phyloP scores from a whole-genome alignment of 164 flowering plant species.

The Berberis thunbergii region DNA sequence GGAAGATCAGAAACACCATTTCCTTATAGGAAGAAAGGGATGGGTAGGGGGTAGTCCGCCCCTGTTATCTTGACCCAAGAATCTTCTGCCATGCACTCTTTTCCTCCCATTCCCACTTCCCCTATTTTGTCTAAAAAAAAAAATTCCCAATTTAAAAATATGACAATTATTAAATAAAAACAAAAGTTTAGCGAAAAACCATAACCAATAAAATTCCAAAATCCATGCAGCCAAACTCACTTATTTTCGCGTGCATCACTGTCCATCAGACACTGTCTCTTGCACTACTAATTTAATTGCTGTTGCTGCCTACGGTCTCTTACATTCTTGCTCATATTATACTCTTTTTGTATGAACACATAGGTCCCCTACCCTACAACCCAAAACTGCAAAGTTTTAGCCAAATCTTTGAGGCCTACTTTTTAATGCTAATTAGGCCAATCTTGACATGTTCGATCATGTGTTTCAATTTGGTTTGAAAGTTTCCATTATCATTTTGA shows the following conservation, averaged over 20 bases:
- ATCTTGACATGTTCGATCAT: not conserved
- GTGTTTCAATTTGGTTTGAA: not conserved
- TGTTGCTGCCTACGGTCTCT: too few species aligned
- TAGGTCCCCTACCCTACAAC: too few species aligned
- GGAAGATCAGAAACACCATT: too few species aligned
- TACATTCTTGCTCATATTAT: too few species aligned
- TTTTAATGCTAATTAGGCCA: too few species aligned
- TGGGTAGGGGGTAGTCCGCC: too few species aligned
- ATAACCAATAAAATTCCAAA: conserved; percentile 1
- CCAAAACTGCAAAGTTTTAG: too few species aligned
- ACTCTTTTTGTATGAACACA: too few species aligned
- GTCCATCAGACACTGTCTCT: conserved; percentile 6
- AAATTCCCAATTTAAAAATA: not conserved
- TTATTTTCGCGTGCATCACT: conserved; percentile 23
- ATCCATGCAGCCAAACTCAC: conserved; percentile 14
- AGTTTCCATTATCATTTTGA: too few species aligned
- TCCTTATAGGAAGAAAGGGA: too few species aligned
- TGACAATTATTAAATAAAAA: not conserved
- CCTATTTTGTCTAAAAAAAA: conserved; percentile 8
- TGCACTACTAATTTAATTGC: too few species aligned
- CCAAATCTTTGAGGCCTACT: too few species aligned
- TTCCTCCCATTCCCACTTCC: conserved; percentile 5
- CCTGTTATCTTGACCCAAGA: not conserved
- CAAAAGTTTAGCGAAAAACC: not conserved
- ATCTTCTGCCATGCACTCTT: not conserved